These are phyloP conservation scores for Trypanosoma theileri DNA, from an alignment of 208 protist species.

Conservation along the genomic window DNA sequence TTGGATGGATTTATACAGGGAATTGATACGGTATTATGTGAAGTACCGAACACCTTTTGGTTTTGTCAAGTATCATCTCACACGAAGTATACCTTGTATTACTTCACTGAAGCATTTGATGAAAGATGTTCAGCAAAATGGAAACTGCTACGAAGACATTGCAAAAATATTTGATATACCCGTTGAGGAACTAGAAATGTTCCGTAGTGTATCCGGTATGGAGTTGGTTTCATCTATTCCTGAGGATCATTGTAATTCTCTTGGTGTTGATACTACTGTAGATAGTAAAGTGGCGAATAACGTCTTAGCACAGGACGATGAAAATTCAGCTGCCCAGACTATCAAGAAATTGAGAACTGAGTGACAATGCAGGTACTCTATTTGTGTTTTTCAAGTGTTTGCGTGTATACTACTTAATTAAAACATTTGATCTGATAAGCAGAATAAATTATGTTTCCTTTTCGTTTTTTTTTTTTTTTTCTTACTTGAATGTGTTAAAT, in stretches of 20 bases:
- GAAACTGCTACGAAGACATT: slow-evolving; percentile 66
- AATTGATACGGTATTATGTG: slow-evolving; percentile 55
- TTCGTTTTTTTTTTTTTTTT: background rate
- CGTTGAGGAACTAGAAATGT: slow-evolving; percentile 28
- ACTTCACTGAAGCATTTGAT: slow-evolving; percentile 61
- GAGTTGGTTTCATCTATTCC: slow-evolving; percentile 39
- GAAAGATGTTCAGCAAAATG: slow-evolving; percentile 45
- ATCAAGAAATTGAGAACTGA: slow-evolving; percentile 8
- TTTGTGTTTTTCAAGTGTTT: background rate
- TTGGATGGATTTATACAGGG: slow-evolving; percentile 31
- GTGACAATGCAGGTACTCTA: background rate
- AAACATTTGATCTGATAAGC: background rate
- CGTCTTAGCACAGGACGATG: background rate
- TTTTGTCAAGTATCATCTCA: slow-evolving; percentile 90
- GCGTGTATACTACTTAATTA: background rate
- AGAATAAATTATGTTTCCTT: background rate
- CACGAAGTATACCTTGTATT: slow-evolving; percentile 70
- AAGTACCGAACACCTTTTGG: slow-evolving; percentile 68
- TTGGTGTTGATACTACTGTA: background rate
- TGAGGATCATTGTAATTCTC: background rate
- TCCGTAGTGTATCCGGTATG: slow-evolving; percentile 28
- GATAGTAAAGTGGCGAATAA: background rate
- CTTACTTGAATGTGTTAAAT: too few relatives aligned
- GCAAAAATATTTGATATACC: slow-evolving; percentile 53
- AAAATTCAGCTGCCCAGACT: background rate